Evolutionary conservation across 2,329 filamentous ascomycete genomes (phyloP), one percentile per base, ranked within the genome.

Genomic region (Pseudocercospora musae): DNA sequence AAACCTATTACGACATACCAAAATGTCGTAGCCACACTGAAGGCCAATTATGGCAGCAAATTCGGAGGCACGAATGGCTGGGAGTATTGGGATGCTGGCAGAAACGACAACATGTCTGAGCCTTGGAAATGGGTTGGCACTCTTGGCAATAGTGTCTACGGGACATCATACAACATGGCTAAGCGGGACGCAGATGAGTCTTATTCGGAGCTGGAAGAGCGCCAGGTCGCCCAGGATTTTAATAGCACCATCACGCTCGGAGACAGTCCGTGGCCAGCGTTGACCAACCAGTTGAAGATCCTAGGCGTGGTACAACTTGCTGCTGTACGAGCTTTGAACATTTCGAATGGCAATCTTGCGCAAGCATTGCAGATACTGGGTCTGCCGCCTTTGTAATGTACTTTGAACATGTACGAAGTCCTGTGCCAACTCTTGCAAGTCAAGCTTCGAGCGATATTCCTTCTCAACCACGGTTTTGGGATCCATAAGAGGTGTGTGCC

Each of bases 31-130:
- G 49, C 59, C 3, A 61, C 67, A 9, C 53, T 72, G 11, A 48
- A 57, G 4, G 58, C 66, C 4, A 69, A 65, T 23, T 70, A 71
- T 25, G 62, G 63, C 1, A 66, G 27, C 21, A 40, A 56, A 10
- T 70, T 71, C 13, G 70, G 70, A 5, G 64, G 68, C 31, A 67
- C 65, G 0, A 67, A 67, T 6, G 69, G 69, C 10, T 73, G 71
- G 71, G 71, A 73, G 59, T 73, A 72, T 55, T 72, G 67, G 67
- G 69, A 69, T 29, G 67, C 69, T 25, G 69, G 69, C 2, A 42
- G 53, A 18, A 63, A 58, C 2, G 66, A 68, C 27, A 62, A 57
- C 20, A 25, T 64, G 21, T 50, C 49, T 13, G 50, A 65, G 1
- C 68, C 68, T 6, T 68, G 61, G 50, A 55, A 66, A 46, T 71